phyloP scores from a whole-genome alignment of 768 basidiomycete species.

The Termitomyces sp. region DNA sequence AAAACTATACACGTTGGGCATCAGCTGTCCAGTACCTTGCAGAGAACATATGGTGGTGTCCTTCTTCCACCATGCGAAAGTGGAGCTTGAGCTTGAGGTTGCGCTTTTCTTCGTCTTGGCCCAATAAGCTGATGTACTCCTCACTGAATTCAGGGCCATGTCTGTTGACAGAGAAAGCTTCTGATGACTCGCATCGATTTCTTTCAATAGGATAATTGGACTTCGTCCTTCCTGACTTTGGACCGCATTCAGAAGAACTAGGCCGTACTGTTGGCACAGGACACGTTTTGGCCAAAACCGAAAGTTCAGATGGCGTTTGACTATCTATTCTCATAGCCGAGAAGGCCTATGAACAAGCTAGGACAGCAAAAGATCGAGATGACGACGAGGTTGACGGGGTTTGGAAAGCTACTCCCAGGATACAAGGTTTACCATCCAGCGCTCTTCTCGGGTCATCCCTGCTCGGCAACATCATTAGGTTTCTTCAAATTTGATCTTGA shows the following conservation, averaged over 20 bases:
- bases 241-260: slow-evolving; percentile 40
- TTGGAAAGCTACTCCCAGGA: slow-evolving; percentile 25
- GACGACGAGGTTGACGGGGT: slow-evolving; percentile 46
- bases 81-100: not conserved
- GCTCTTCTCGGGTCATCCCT: slow-evolving; percentile 77
- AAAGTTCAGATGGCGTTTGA: too few relatives aligned
- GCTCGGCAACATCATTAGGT: slow-evolving; percentile 75
- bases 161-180: slow-evolving; percentile 33
- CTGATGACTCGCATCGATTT: slow-evolving; percentile 53
- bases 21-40: too few relatives aligned
- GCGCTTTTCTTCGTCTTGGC: not conserved
- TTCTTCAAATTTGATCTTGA: slow-evolving; percentile 23
- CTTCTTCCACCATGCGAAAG: not conserved
- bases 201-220: slow-evolving; percentile 63
- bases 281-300: slow-evolving; percentile 59
- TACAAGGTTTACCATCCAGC: slow-evolving; percentile 36
- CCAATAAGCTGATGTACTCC: slow-evolving; percentile 23
- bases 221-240: slow-evolving; percentile 66
- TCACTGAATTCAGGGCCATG: slow-evolving; percentile 72
- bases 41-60: not conserved
- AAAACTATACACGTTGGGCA: not conserved
- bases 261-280: slow-evolving; percentile 66
- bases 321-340: slow-evolving; percentile 51
- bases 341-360: slow-evolving; percentile 62
- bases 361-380: slow-evolving; percentile 60